Evolutionary conservation across 257 asterid species (phyloP).

Genomic region (Solanum pimpinellifolium): DNA sequence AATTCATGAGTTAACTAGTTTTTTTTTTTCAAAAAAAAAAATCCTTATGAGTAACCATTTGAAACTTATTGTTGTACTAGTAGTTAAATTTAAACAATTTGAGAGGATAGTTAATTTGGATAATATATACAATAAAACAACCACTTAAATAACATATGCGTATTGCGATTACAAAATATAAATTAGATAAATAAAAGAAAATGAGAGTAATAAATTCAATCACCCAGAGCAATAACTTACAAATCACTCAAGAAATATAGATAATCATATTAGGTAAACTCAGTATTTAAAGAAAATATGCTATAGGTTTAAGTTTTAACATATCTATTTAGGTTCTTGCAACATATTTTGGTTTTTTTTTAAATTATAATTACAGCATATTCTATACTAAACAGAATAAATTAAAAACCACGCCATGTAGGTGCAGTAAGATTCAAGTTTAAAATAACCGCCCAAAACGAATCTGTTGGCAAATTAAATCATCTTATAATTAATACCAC

Average conservation of each 20-base stretch:
- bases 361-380: not conserved
- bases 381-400: not conserved
- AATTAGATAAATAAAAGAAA: not conserved
- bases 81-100: not conserved
- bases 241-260: not conserved
- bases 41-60: not conserved
- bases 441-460: not conserved
- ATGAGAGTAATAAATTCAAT: no score
- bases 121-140: not conserved
- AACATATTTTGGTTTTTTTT: not conserved
- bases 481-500: not conserved
- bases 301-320: not conserved
- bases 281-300: not conserved
- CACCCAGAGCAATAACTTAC: no score
- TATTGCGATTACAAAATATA: not conserved
- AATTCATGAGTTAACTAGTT: not conserved
- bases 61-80: not conserved
- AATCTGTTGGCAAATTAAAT: not conserved
- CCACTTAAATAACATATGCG: not conserved
- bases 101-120: not conserved
- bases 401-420: not conserved
- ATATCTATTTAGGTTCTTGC: not conserved
- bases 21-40: no score
- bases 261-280: no score
- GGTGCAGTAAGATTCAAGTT: not conserved